A percentile compares a stretch with the other conserved stretches of the same genome.
These are phyloP conservation scores for Rugonectria rugulosa DNA, from an alignment of 2,329 filamentous ascomycete species.

Conservation along the genomic window DNA sequence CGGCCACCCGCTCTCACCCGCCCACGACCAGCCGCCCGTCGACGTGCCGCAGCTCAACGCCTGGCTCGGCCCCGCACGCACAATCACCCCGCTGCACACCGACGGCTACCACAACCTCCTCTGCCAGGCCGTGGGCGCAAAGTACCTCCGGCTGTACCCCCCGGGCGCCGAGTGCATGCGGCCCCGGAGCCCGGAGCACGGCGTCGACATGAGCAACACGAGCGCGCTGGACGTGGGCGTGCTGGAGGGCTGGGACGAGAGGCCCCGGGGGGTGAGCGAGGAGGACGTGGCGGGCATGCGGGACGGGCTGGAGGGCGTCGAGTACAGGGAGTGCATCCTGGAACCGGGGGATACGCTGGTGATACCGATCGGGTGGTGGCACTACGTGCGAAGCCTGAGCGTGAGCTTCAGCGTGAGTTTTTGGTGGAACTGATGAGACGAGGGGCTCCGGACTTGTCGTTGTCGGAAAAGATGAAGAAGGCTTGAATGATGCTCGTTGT, in stretches of 20 bases:
- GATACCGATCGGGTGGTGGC: conserved; percentile 97
- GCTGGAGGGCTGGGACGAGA: conserved; percentile 66
- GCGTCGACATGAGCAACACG: conserved; percentile 93
- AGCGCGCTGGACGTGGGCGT: conserved; percentile 79
- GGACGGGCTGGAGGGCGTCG: conserved; percentile 62
- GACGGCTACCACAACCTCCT: conserved; percentile 95
- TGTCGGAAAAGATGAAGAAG: no score
- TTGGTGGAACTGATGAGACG: conserved; percentile 77
- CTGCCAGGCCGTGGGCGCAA: conserved; percentile 85
- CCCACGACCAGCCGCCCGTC: conserved; percentile 50
- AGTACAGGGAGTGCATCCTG: conserved; percentile 80
- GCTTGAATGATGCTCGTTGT: no score
- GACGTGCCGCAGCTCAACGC: conserved; percentile 79
- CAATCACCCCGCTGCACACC: conserved; percentile 91
- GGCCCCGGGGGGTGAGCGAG: conserved; percentile 35
- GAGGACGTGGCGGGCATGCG: conserved; percentile 49
- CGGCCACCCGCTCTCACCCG: conserved; percentile 51
- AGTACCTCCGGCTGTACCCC: conserved; percentile 90
- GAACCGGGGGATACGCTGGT: conserved; percentile 85
- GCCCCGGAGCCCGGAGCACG: conserved; percentile 68
- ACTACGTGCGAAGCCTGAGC: conserved; percentile 87
- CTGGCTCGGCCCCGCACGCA: conserved; percentile 89
- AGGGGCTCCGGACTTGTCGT: no score
- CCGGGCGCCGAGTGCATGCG: conserved; percentile 67
- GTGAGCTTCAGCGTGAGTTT: conserved; percentile 96